These are phyloP conservation scores for Basidioascus undulatus DNA, from an alignment of 768 basidiomycete species.

Conservation along the genomic window DNA sequence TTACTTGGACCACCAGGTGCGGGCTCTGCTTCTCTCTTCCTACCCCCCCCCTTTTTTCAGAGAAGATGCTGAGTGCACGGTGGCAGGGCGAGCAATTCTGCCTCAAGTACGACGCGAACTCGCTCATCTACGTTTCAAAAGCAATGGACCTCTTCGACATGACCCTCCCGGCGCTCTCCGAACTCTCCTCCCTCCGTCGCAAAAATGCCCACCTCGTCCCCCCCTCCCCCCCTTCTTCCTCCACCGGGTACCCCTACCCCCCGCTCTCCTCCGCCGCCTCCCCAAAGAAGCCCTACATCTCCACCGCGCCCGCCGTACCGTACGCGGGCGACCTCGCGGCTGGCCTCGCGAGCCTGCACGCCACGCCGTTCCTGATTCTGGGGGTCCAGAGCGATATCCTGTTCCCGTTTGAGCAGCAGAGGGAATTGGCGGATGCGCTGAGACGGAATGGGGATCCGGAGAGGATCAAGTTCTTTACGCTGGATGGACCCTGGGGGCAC, in stretches of 20 bases:
- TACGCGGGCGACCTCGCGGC: conserved; percentile 50
- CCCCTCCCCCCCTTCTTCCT: conserved; percentile 16
- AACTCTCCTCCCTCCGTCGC: conserved; percentile 26
- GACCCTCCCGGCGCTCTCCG: conserved; percentile 47
- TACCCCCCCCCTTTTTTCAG: neutral
- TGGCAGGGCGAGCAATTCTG: conserved; percentile 81
- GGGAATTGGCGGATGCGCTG: conserved; percentile 79
- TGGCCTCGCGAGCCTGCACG: conserved; percentile 47
- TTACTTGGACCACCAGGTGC: conserved; percentile 73
- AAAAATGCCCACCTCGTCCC: conserved; percentile 18
- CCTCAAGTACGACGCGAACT: conserved; percentile 96
- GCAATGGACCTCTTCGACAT: conserved; percentile 99
- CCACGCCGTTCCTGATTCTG: conserved; percentile 62
- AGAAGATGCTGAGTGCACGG: no score
- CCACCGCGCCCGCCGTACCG: conserved; percentile 33
- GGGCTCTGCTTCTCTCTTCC: conserved; percentile 3
- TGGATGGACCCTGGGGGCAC: conserved; percentile 98
- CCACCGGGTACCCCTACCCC: conserved; percentile 14
- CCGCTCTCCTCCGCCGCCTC: no score
- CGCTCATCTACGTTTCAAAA: conserved; percentile 92
- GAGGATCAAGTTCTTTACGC: conserved; percentile 79
- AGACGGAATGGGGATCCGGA: conserved; percentile 73
- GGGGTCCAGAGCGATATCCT: conserved; percentile 93
- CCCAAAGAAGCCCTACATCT: conserved; percentile 17
- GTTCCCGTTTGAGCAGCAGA: conserved; percentile 90